Conservation (phyloP, 768 basidiomycete species). For the Russula brevipes region DNA sequence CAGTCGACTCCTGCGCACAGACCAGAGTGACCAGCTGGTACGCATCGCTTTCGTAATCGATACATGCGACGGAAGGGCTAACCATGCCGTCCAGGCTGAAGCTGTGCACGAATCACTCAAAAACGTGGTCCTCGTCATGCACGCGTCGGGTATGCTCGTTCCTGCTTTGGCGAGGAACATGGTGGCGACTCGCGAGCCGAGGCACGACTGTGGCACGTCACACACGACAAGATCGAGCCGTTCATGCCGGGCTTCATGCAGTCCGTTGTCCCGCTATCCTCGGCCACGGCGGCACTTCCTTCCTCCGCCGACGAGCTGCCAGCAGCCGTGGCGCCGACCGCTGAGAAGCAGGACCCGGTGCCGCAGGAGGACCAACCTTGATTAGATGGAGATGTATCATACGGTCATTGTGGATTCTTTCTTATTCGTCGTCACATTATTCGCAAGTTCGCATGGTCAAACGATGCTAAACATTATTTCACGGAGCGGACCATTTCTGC, state of each 20-base stretch:
- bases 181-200: slow-evolving; percentile 47
- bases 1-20: slow-evolving; percentile 82
- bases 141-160: slow-evolving; percentile 77
- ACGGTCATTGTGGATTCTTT: too few species aligned
- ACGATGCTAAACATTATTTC: too few species aligned
- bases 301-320: slow-evolving; percentile 6
- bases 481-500: too few species aligned
- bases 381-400: too few species aligned
- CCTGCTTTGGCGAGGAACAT: slow-evolving; percentile 46
- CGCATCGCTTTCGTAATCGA: slow-evolving; percentile 30
- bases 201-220: slow-evolving; percentile 75
- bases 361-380: neutral
- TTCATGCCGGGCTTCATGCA: slow-evolving; percentile 88
- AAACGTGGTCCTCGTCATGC: slow-evolving; percentile 95
- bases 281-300: slow-evolving; percentile 26
- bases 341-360: neutral
- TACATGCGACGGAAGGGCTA: slow-evolving; percentile 1
- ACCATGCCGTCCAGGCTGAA: slow-evolving; percentile 60
- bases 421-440: too few species aligned
- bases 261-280: slow-evolving; percentile 51
- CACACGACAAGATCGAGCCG: slow-evolving; percentile 80
- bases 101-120: slow-evolving; percentile 95
- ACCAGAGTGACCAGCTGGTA: slow-evolving; percentile 83
- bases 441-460: too few species aligned
- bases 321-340: neutral